Evolutionary conservation across 306 rosid species (phyloP).

Genomic region (Castanospermum australe): DNA sequence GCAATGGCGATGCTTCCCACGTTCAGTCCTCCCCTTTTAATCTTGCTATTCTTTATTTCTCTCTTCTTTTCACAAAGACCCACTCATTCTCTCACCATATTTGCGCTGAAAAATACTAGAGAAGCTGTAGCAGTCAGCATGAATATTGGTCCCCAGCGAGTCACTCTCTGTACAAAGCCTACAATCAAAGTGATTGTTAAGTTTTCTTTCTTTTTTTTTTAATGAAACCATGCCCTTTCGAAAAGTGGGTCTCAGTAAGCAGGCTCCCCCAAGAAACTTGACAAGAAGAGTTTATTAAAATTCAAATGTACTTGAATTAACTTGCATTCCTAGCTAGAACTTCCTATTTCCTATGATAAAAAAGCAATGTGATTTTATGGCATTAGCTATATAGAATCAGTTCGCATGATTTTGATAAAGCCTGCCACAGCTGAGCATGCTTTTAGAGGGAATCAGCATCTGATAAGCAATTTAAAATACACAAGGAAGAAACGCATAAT

Average conservation of each 20-base stretch:
- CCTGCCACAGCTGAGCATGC: conserved; percentile 65
- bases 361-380: conserved; percentile 34
- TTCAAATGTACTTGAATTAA: conserved; percentile 2
- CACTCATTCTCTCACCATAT: conserved; percentile 66
- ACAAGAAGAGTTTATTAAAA: not conserved
- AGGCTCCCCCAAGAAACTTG: conserved; percentile 37
- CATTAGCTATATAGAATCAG: conserved; percentile 29
- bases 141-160: conserved; percentile 49
- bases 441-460: conserved; percentile 49
- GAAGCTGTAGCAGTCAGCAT: conserved; percentile 28
- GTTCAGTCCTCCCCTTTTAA: conserved; percentile 34
- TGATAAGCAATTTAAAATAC: conserved; percentile 19
- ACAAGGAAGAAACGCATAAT: not conserved
- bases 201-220: not conserved
- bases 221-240: conserved; percentile 30
- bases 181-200: conserved; percentile 22
- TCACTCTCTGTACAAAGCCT: conserved; percentile 20
- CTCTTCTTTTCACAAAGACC: conserved; percentile 79
- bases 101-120: conserved; percentile 28
- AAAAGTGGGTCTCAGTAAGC: conserved; percentile 41
- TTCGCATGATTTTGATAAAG: conserved; percentile 43
- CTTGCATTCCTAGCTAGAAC: conserved; percentile 3
- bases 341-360: conserved; percentile 16
- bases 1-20: conserved; percentile 71
- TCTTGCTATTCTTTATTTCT: conserved; percentile 38